Base-by-base conservation (phyloP, 2,329 filamentous ascomycete genomes). In the Albifimbria verrucaria region DNA sequence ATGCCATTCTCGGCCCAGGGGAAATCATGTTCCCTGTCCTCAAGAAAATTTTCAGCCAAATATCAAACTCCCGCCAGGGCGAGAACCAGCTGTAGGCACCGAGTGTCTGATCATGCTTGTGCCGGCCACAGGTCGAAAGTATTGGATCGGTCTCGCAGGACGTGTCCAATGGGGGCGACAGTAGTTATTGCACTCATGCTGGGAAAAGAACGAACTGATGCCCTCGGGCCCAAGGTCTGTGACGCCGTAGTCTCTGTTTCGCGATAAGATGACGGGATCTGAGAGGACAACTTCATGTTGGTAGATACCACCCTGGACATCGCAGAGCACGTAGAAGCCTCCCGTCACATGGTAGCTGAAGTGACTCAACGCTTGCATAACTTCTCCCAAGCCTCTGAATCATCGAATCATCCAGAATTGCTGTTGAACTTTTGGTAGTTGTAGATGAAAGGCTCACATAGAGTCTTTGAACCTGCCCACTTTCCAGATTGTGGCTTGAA, bases 361-460 rank as follows among this genome's bases (percentile, higher is more conserved):
- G 59, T 77, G 72, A 59, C 72, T 74, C n/a, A 74, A 61, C 1
- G 71, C 70, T 56, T 76, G 72, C 70, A 75, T 74, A 3, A 58
- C 67, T 22, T 68, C 55, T 3, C 64, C 71, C 72, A 73, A 3
- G 46, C 39, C n/a, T 45, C 52, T 1, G 55, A 55, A 7, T 61
- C 56, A 52, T 70, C 59, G 36, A 22, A 61, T 72, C 72, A 77
- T 41, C 72, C 72, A 2, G 58, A 66, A 56, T 75, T 75, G 65
- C 71, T 76, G 60, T 75, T 76, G 63, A 73, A 75, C 60, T 74
- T 75, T 53, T 71, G 59, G 57, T 73, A 75, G 56, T 73, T 70
- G 17, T 68, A 52, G 49, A 75, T 74, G 57, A 72, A 72, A 1
- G 72, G 71, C 57, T 75, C 72, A 22, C 55, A 39, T 1, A 76